Percentiles rank a stretch among this genome's conserved stretches.
These are phyloP conservation scores for Metschnikowia matae DNA, from an alignment of 805 yeast species.

Conservation along the genomic window DNA sequence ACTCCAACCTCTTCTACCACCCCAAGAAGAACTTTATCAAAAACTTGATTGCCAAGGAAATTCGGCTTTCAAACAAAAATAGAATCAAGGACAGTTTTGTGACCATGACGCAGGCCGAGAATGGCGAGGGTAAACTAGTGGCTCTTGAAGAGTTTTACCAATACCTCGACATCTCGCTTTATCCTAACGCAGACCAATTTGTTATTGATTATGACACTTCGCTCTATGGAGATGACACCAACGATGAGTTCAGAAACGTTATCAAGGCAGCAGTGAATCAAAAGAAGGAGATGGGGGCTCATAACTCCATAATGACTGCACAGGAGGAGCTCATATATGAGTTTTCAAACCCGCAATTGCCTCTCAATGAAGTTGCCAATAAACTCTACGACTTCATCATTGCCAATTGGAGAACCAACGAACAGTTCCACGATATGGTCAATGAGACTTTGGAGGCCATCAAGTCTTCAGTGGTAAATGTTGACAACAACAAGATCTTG, in stretches of 20 bases:
- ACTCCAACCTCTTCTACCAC: constrained; percentile 49
- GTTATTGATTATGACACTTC: constrained; percentile 32
- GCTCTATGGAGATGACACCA: constrained; percentile 29
- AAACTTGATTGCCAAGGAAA: constrained; percentile 78
- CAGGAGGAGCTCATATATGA: constrained; percentile 38
- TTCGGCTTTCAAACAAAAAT: constrained; percentile 72
- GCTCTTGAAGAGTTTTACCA: constrained; percentile 36
- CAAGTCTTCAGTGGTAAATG: constrained; percentile 19
- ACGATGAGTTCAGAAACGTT: constrained; percentile 23
- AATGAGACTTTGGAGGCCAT: constrained; percentile 26
- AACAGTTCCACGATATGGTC: constrained; percentile 32
- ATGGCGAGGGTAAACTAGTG: constrained; percentile 16
- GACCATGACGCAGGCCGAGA: constrained; percentile 24
- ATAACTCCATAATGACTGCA: constrained; percentile 23
- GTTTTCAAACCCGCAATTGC: constrained; percentile 34
- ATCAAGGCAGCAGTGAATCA: constrained; percentile 24
- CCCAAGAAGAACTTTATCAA: constrained; percentile 72
- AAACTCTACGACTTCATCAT: constrained; percentile 40
- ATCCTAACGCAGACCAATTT: constrained; percentile 26
- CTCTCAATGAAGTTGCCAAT: constrained; percentile 33
- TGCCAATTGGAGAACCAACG: constrained; percentile 38
- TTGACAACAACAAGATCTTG: constrained; percentile 32
- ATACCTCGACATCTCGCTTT: constrained; percentile 36
- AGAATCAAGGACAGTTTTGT: constrained; percentile 67
- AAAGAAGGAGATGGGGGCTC: constrained; percentile 21